Percentiles rank a stretch among this genome's conserved stretches.
These are phyloP conservation scores for Dothistroma pini DNA, from an alignment of 2,329 filamentous ascomycete species.

Conservation along the genomic window DNA sequence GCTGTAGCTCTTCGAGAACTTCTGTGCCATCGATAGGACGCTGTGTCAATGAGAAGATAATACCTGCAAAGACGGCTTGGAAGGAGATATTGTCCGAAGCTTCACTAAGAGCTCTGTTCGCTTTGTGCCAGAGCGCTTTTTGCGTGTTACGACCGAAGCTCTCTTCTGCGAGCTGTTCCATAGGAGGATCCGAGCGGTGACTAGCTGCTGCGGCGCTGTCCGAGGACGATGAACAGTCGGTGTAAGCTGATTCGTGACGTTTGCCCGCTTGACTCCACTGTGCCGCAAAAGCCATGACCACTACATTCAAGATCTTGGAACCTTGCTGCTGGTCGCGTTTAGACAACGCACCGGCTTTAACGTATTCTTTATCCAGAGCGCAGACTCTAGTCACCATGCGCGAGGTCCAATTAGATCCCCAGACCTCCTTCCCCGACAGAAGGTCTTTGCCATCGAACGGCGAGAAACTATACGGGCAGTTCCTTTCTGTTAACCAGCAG, in stretches of 20 bases:
- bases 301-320: constrained; percentile 16
- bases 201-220: not conserved
- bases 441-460: constrained; percentile 12
- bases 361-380: constrained; percentile 17
- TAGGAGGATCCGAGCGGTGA: not conserved
- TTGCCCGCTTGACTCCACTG: constrained; percentile 17
- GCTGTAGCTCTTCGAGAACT: not conserved
- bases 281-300: constrained; percentile 20
- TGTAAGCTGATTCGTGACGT: not conserved
- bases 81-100: constrained; percentile 19
- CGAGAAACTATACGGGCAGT: constrained; percentile 19
- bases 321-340: constrained; percentile 13
- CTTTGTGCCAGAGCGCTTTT: constrained; percentile 19
- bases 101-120: constrained; percentile 13
- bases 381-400: constrained; percentile 19
- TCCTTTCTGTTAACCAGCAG: constrained; percentile 20
- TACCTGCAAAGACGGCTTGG: constrained; percentile 18
- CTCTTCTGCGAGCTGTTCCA: constrained; percentile 5
- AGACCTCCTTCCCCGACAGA: constrained; percentile 7
- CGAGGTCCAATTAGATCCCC: constrained; percentile 19
- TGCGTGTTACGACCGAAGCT: constrained; percentile 18
- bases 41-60: constrained; percentile 21
- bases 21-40: constrained; percentile 15
- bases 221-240: not conserved
- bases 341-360: constrained; percentile 14